Conservation (phyloP, 179 eudicot genomes). For the Drosera spatulata region DNA sequence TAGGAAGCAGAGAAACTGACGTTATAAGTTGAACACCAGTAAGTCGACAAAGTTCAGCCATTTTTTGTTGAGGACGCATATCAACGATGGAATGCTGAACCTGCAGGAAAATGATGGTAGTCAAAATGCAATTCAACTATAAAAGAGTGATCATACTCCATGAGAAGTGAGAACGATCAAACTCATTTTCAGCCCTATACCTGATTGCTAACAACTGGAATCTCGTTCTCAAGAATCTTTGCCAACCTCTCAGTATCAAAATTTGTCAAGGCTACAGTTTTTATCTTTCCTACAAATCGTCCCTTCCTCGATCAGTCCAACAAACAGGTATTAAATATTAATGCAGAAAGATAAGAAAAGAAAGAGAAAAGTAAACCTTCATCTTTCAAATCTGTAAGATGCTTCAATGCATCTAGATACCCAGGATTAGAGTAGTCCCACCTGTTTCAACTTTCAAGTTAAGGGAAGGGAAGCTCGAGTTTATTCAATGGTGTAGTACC, state of each 20-base stretch:
- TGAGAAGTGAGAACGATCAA: neutral
- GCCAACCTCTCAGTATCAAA: conserved; percentile 79
- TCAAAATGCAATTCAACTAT: neutral
- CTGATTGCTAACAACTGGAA: conserved; percentile 95
- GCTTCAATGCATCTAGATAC: conserved; percentile 93
- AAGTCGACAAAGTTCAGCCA: conserved; percentile 94
- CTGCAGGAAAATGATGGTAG: conserved; percentile 26
- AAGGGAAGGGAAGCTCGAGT: neutral
- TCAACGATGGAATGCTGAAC: conserved; percentile 96
- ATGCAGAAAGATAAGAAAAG: neutral
- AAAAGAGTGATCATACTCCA: neutral
- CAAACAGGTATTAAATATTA: neutral
- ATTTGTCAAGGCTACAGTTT: conserved; percentile 93
- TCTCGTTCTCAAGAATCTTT: conserved; percentile 76
- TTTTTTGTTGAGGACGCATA: conserved; percentile 97
- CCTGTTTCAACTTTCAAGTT: conserved; percentile 35
- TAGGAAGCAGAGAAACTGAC: conserved; percentile 22
- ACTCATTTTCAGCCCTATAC: conserved; percentile 13
- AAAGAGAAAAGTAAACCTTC: conserved; percentile 42
- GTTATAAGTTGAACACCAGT: conserved; percentile 94
- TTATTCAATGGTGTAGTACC: too few species aligned
- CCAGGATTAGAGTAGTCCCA: conserved; percentile 96
- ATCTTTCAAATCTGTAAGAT: conserved; percentile 92
- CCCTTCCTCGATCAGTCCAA: neutral
- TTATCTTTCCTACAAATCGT: conserved; percentile 65